Evolutionary conservation across 2,329 filamentous ascomycete genomes (phyloP).

Genomic region (Fusarium multiceps): DNA sequence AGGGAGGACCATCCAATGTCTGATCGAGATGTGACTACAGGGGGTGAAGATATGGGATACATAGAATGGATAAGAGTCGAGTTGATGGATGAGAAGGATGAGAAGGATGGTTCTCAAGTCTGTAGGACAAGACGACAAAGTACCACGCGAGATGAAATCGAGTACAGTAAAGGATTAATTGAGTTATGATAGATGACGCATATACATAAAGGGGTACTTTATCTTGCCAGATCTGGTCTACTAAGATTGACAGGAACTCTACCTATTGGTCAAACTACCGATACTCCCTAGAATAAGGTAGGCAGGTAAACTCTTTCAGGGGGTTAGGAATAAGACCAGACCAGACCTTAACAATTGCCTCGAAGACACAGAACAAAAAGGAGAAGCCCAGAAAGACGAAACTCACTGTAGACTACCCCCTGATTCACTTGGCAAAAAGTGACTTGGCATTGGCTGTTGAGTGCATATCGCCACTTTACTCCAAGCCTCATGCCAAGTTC

Average conservation of each 20-base stretch:
- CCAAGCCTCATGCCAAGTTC: slow-evolving; percentile 1
- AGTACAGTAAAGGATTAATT: neutral
- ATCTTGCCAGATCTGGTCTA: slow-evolving; percentile 9
- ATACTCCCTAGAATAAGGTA: neutral
- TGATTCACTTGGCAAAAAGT: slow-evolving; percentile 27
- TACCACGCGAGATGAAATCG: neutral
- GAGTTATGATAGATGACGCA: slow-evolving; percentile 2
- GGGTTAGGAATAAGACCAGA: neutral
- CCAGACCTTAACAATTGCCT: neutral
- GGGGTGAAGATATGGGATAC: slow-evolving; percentile 10
- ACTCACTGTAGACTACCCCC: slow-evolving; percentile 3
- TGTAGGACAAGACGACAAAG: neutral
- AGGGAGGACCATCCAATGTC: slow-evolving; percentile 25
- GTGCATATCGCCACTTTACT: slow-evolving; percentile 15
- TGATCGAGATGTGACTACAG: slow-evolving; percentile 32
- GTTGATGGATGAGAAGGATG: neutral
- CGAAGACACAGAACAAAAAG: neutral
- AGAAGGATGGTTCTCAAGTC: neutral
- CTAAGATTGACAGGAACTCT: slow-evolving; percentile 6
- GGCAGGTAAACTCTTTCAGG: slow-evolving; percentile 3
- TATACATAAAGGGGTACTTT: slow-evolving; percentile 1
- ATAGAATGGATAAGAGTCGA: neutral
- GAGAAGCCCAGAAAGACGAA: neutral
- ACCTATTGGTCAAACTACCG: slow-evolving; percentile 8
- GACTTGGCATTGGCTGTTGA: neutral